A percentile compares a stretch with the other conserved stretches of the same genome.
These are phyloP conservation scores for Anthracocystis setariae DNA, from an alignment of 1,284 basidiomycete species.

Conservation along the genomic window DNA sequence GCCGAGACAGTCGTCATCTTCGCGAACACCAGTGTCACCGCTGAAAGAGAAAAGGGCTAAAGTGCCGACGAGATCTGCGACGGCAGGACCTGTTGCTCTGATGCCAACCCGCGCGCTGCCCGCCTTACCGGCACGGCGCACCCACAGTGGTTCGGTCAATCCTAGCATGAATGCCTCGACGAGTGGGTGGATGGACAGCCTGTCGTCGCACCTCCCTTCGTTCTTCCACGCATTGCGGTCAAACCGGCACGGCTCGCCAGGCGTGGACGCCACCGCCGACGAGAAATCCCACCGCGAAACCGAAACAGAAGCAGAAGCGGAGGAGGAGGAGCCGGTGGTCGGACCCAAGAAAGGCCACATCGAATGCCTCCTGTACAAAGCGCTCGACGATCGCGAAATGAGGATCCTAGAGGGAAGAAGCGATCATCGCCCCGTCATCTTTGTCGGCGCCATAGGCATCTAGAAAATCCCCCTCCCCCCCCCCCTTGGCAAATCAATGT, in stretches of 20 bases:
- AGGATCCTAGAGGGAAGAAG: slow-evolving; percentile 73
- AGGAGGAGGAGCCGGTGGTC: slow-evolving; percentile 14
- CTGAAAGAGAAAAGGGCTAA: background rate
- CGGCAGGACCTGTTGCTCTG: too few species aligned
- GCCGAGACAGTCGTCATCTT: slow-evolving; percentile 20
- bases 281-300: too few species aligned
- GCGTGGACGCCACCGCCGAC: background rate
- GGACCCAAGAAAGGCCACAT: slow-evolving; percentile 52
- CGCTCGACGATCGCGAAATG: slow-evolving; percentile 81
- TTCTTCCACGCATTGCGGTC: slow-evolving; percentile 36
- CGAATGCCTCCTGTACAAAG: slow-evolving; percentile 76
- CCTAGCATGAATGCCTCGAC: background rate
- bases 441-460: slow-evolving; percentile 55
- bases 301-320: background rate
- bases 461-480: too few species aligned
- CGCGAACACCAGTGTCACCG: background rate
- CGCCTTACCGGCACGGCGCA: slow-evolving; percentile 4
- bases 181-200: slow-evolving; percentile 40
- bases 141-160: background rate
- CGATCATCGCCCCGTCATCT: slow-evolving; percentile 76
- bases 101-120: slow-evolving; percentile 3
- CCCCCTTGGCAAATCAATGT: too few species aligned
- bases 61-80: too few species aligned
- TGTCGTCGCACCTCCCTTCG: slow-evolving; percentile 45
- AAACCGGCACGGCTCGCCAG: slow-evolving; percentile 9